A percentile compares a stretch with the other conserved stretches of the same genome.
Conservation (phyloP, 306 rosid genomes). For the Luffa aegyptiaca region DNA sequence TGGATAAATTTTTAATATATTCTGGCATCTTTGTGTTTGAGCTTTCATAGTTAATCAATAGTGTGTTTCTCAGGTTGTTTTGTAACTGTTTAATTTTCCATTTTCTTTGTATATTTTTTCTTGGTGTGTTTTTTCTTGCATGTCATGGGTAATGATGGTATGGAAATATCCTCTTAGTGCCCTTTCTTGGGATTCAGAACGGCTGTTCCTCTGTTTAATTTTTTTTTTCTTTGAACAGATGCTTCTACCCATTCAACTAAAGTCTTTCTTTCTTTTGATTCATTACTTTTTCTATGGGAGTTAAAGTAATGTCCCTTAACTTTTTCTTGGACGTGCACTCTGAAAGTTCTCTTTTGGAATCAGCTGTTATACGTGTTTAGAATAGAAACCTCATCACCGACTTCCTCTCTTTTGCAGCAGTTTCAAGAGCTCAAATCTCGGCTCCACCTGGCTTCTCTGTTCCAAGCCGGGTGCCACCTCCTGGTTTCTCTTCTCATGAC, state of each 20-base stretch:
- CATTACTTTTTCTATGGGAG: background rate
- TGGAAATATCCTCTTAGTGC: background rate
- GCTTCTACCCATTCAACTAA: background rate
- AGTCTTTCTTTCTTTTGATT: background rate
- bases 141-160: background rate
- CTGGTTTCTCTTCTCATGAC: conserved; percentile 74
- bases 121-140: background rate
- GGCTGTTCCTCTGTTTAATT: background rate
- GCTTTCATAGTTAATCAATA: background rate
- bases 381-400: background rate
- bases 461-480: conserved; percentile 75
- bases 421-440: conserved; percentile 64
- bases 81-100: background rate
- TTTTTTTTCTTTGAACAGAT: background rate
- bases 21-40: background rate
- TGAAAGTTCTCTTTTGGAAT: background rate
- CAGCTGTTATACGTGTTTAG: background rate
- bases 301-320: background rate
- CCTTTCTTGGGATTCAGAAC: background rate
- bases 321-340: background rate
- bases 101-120: background rate
- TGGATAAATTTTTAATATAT: background rate
- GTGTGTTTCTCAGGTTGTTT: background rate
- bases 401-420: conserved; percentile 26
- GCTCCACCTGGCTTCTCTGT: conserved; percentile 88